These are phyloP conservation scores for Podospora didyma DNA, from an alignment of 495 filamentous ascomycete genomes.

Conservation along the genomic window DNA sequence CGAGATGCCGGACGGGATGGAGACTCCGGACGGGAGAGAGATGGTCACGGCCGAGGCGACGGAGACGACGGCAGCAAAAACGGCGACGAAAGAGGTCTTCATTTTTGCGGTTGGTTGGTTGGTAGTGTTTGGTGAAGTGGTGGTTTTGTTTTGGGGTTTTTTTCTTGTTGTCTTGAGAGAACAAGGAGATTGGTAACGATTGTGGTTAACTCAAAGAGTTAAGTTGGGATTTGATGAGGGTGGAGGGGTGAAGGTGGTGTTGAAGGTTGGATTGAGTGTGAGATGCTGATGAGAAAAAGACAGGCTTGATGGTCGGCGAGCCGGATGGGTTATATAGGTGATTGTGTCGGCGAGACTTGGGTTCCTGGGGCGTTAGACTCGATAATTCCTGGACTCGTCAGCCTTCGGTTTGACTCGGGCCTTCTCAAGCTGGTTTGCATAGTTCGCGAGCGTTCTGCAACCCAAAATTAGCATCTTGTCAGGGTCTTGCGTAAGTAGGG, in stretches of 20 bases:
- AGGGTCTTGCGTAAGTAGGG: too few species aligned
- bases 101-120: constrained; percentile 13
- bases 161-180: background rate
- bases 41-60: constrained; percentile 21
- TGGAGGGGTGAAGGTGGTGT: background rate
- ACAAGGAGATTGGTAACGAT: background rate
- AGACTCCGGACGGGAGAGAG: constrained; percentile 22
- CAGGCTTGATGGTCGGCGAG: background rate
- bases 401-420: too few species aligned
- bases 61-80: constrained; percentile 8
- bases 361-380: too few species aligned
- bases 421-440: too few species aligned
- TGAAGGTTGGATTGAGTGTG: background rate
- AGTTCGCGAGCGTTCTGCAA: too few species aligned
- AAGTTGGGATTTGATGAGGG: background rate
- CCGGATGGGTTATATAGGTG: background rate
- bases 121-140: constrained; percentile 1
- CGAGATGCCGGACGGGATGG: constrained; percentile 23
- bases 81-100: constrained; percentile 14
- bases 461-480: too few species aligned
- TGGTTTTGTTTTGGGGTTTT: background rate
- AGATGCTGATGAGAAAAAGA: background rate
- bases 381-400: too few species aligned
- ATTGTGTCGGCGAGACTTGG: background rate
- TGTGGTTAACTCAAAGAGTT: constrained; percentile 1